phyloP scores from a whole-genome alignment of 1,139 yeast genomes.

The Nakaseomyces sp. region DNA sequence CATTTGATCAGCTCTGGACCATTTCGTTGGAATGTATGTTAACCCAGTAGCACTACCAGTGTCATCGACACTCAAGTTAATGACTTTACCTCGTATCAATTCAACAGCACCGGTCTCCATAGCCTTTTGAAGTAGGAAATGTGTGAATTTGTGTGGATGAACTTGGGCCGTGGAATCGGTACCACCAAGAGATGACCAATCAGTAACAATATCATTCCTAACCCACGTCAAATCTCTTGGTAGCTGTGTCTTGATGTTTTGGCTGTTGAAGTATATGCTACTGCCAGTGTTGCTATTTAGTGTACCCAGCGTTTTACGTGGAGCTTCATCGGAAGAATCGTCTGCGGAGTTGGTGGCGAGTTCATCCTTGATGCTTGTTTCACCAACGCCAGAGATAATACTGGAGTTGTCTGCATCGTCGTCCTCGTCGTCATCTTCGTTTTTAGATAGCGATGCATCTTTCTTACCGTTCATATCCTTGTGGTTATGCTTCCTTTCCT shows the following conservation, averaged over 20 bases:
- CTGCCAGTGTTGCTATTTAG: conserved; percentile 30
- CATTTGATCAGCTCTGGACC: conserved; percentile 31
- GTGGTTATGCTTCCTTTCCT: neutral
- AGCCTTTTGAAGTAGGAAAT: conserved; percentile 68
- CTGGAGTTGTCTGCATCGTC: conserved; percentile 8
- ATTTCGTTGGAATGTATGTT: conserved; percentile 46
- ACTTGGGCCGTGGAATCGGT: conserved; percentile 91
- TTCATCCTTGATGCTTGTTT: conserved; percentile 4
- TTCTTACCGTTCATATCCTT: conserved; percentile 6
- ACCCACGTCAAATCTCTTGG: conserved; percentile 84
- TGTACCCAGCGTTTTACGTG: conserved; percentile 1
- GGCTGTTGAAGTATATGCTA: conserved; percentile 31
- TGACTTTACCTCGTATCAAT: conserved; percentile 74
- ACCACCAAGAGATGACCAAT: conserved; percentile 78
- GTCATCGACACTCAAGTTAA: conserved; percentile 49
- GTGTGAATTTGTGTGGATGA: conserved; percentile 90
- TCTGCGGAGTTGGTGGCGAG: conserved; percentile 2
- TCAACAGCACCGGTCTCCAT: conserved; percentile 80
- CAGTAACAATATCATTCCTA: conserved; percentile 51
- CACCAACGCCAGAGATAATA: conserved; percentile 9
- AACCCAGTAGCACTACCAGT: conserved; percentile 62
- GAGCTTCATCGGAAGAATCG: conserved; percentile 6
- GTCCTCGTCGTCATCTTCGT: conserved; percentile 8
- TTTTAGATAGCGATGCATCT: conserved; percentile 4
- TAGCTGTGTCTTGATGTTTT: conserved; percentile 35